phyloP scores from a whole-genome alignment of 768 basidiomycete genomes.

The Trametes cubensis region DNA sequence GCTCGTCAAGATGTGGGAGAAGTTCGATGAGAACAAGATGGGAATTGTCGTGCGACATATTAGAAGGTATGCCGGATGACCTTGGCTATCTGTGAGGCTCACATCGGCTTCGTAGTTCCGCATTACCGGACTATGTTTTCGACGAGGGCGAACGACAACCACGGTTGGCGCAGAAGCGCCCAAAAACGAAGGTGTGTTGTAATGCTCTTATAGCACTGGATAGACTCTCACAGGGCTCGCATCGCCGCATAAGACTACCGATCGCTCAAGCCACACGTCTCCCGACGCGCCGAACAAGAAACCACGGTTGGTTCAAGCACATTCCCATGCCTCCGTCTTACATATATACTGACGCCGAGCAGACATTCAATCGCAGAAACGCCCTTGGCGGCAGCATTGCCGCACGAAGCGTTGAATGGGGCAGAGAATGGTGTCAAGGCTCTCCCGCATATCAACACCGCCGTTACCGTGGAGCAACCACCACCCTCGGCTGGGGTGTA shows the following conservation, averaged over 20 bases:
- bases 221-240: slow-evolving; percentile 10
- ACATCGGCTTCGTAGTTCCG: slow-evolving; percentile 49
- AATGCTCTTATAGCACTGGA: neutral
- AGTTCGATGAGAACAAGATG: slow-evolving; percentile 90
- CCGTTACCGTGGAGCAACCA: slow-evolving; percentile 42
- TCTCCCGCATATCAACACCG: slow-evolving; percentile 15
- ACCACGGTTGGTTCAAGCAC: slow-evolving; percentile 55
- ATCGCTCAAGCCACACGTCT: slow-evolving; percentile 63
- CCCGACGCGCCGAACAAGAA: slow-evolving; percentile 78
- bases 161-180: slow-evolving; percentile 70
- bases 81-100: neutral
- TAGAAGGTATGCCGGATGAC: slow-evolving; percentile 59
- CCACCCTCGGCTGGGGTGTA: slow-evolving; percentile 44
- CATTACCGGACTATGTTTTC: slow-evolving; percentile 80
- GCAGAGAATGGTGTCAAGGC: slow-evolving; percentile 18
- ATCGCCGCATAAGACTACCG: slow-evolving; percentile 49
- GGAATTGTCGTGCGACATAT: slow-evolving; percentile 93
- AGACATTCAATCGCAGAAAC: slow-evolving; percentile 22
- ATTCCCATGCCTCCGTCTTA: neutral
- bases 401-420: slow-evolving; percentile 20
- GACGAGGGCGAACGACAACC: slow-evolving; percentile 80
- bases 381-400: neutral
- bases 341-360: neutral
- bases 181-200: slow-evolving; percentile 63
- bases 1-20: slow-evolving; percentile 93